Evolutionary conservation across 352 stramenopile species (phyloP).

Genomic region (Stephanocyclus meneghinianus): DNA sequence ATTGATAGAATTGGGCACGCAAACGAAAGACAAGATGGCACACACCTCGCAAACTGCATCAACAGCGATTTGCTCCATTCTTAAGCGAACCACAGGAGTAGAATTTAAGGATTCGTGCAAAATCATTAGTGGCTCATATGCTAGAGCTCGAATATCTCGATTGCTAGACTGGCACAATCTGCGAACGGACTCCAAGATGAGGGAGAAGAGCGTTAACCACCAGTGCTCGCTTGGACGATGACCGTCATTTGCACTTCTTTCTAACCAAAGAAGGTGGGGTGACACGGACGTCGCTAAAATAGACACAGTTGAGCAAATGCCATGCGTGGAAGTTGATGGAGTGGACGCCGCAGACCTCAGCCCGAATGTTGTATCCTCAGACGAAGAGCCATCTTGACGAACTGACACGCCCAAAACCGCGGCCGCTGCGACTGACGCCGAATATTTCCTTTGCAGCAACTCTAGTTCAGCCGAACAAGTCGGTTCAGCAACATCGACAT

Average conservation of each 20-base stretch:
- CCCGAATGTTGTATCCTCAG: conserved; percentile 18
- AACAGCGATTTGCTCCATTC: conserved; percentile 32
- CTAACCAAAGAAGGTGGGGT: conserved; percentile 36
- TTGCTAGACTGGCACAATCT: conserved; percentile 54
- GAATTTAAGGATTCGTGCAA: conserved; percentile 50
- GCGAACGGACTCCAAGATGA: conserved; percentile 16
- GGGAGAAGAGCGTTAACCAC: conserved; percentile 29
- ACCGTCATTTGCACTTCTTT: conserved; percentile 18
- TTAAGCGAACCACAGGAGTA: conserved; percentile 22
- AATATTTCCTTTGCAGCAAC: conserved; percentile 35
- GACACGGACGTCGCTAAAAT: conserved; percentile 28
- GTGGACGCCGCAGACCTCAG: conserved; percentile 25
- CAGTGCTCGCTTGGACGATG: conserved; percentile 17
- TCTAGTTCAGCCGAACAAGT: conserved; percentile 27
- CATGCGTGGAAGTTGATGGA: conserved; percentile 30
- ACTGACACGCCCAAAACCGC: conserved; percentile 41
- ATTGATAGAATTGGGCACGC: neutral
- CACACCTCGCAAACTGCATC: conserved; percentile 36
- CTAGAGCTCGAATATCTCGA: conserved; percentile 57
- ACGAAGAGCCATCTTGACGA: neutral
- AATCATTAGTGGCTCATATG: conserved; percentile 64
- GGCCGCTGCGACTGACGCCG: conserved; percentile 35
- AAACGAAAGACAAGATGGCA: neutral
- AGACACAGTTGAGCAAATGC: conserved; percentile 33
- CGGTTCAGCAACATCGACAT: neutral